A percentile compares a stretch with the other conserved stretches of the same genome.
Conservation (phyloP, 2,329 filamentous ascomycete genomes). For the Emmonsiellopsis sp. region DNA sequence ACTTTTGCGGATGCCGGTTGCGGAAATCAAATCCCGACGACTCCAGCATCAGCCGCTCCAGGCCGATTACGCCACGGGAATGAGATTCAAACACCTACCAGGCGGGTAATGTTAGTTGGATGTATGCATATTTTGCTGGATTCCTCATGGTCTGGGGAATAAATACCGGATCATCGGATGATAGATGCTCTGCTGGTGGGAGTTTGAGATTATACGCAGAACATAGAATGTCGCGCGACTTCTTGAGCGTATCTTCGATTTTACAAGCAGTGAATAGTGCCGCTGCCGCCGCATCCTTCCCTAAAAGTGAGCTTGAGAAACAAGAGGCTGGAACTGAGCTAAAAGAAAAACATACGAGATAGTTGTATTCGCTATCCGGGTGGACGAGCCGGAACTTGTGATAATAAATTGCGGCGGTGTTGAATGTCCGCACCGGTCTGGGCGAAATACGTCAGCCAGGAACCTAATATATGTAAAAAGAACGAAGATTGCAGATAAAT, state of each 20-base stretch:
- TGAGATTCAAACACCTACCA: conserved; percentile 68
- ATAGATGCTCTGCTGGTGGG: conserved; percentile 55
- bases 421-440: conserved; percentile 82
- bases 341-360: conserved; percentile 33
- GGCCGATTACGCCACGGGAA: conserved; percentile 72
- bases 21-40: conserved; percentile 90
- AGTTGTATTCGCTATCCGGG: conserved; percentile 76
- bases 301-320: conserved; percentile 2
- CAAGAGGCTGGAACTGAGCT: background rate
- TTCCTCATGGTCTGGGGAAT: background rate
- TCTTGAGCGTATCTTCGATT: conserved; percentile 95
- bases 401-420: conserved; percentile 85
- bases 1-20: conserved; percentile 75
- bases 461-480: conserved; percentile 2
- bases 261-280: conserved; percentile 91
- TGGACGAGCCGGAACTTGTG: conserved; percentile 87
- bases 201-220: conserved; percentile 79
- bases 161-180: conserved; percentile 71
- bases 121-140: background rate
- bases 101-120: background rate
- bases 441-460: background rate
- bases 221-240: conserved; percentile 84
- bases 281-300: conserved; percentile 72
- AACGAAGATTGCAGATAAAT: background rate
- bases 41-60: conserved; percentile 89